Percentiles rank a stretch among this genome's conserved stretches.
Conservation (phyloP, 2,329 filamentous ascomycete genomes). For the Claviceps purpurea region DNA sequence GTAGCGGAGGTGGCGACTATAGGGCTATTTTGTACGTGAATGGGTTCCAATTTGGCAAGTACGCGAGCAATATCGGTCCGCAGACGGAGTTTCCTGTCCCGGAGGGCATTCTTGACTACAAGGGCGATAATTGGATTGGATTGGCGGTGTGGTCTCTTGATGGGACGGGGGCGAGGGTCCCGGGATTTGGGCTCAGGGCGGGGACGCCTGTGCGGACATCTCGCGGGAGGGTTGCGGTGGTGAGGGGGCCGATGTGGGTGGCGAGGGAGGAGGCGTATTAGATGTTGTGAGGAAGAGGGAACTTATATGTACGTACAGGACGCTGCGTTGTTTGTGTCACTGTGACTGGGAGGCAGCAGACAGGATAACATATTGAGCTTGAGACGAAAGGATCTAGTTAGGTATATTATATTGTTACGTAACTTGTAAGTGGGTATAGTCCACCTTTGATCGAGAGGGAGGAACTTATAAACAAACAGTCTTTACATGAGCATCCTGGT, state of each 20-base stretch:
- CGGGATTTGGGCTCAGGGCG: constrained; percentile 35
- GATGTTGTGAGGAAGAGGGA: not conserved
- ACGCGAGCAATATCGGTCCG: constrained; percentile 59
- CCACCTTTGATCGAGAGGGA: no score
- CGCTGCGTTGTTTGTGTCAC: no score
- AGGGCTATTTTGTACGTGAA: constrained; percentile 58
- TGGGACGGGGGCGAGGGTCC: constrained; percentile 40
- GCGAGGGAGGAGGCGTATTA: constrained; percentile 38
- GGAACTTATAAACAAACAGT: no score
- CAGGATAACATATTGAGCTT: no score
- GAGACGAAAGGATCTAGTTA: no score
- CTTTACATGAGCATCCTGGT: no score
- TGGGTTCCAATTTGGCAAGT: constrained; percentile 54
- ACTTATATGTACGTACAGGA: not conserved
- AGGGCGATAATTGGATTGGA: constrained; percentile 55
- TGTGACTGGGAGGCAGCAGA: no score
- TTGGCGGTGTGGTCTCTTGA: constrained; percentile 57
- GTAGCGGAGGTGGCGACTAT: constrained; percentile 24
- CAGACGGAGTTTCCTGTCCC: constrained; percentile 61
- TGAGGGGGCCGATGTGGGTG: constrained; percentile 31
- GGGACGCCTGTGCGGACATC: constrained; percentile 38
- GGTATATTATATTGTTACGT: no score
- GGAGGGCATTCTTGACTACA: constrained; percentile 58
- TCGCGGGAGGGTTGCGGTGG: constrained; percentile 28
- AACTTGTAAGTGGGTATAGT: no score